Conservation (phyloP, 208 protist genomes). For the Angomonas deanei region DNA sequence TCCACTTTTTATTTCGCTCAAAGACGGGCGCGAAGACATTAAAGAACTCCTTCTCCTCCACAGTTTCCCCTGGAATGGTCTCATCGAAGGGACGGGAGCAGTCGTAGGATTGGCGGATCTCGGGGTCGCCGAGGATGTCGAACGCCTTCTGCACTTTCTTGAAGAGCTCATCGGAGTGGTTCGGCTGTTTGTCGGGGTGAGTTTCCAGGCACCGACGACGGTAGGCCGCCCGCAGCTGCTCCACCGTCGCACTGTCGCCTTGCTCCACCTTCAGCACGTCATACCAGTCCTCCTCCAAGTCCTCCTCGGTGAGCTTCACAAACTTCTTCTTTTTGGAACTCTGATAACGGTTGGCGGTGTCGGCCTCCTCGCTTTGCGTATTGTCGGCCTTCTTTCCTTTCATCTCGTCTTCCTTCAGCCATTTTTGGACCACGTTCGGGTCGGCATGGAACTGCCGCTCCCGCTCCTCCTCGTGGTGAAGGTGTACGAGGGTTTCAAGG, state of each 20-base stretch:
- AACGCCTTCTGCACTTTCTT: slow-evolving; percentile 92
- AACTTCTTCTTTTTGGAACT: slow-evolving; percentile 56
- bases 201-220: slow-evolving; percentile 89
- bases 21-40: slow-evolving; percentile 88
- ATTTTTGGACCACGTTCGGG: slow-evolving; percentile 27
- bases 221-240: slow-evolving; percentile 85
- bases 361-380: slow-evolving; percentile 19
- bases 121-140: slow-evolving; percentile 90
- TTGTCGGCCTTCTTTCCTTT: slow-evolving; percentile 25
- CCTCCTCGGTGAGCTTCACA: slow-evolving; percentile 75
- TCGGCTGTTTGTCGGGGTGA: slow-evolving; percentile 94
- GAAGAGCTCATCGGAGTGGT: slow-evolving; percentile 88
- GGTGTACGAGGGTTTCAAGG: slow-evolving; percentile 24
- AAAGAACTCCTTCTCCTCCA: slow-evolving; percentile 84
- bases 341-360: slow-evolving; percentile 21
- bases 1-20: slow-evolving; percentile 91
- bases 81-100: slow-evolving; percentile 94
- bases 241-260: slow-evolving; percentile 53
- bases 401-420: slow-evolving; percentile 21
- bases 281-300: slow-evolving; percentile 82
- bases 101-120: slow-evolving; percentile 89
- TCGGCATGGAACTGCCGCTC: slow-evolving; percentile 39
- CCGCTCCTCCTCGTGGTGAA: slow-evolving; percentile 39
- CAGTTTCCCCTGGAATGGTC: slow-evolving; percentile 63
- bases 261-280: slow-evolving; percentile 68